phyloP scores from a whole-genome alignment of 495 filamentous ascomycete genomes.

The Poronia punctata region DNA sequence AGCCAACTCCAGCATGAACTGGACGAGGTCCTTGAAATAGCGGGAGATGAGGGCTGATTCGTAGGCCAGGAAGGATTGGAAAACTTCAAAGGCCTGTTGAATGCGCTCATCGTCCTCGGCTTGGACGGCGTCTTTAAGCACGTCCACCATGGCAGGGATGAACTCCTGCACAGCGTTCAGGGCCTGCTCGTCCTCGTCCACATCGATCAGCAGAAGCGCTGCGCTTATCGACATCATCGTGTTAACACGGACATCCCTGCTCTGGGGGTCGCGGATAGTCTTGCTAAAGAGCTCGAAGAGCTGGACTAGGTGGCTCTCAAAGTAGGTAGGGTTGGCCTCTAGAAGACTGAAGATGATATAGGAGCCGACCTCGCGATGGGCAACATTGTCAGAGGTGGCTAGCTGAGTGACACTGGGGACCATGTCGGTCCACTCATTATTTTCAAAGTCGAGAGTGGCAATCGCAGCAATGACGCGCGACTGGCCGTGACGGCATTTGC shows the following conservation, averaged over 20 bases:
- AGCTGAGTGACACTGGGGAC: constrained; percentile 68
- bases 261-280: constrained; percentile 87
- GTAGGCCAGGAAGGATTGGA: constrained; percentile 89
- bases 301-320: constrained; percentile 66
- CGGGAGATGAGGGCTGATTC: constrained; percentile 74
- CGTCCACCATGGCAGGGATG: constrained; percentile 80
- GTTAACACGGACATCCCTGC: constrained; percentile 85
- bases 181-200: constrained; percentile 69
- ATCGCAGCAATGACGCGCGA: constrained; percentile 83
- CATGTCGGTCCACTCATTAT: constrained; percentile 81
- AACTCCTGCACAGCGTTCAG: constrained; percentile 67
- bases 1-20: constrained; percentile 89
- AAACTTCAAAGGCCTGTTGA: constrained; percentile 90
- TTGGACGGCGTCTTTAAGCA: constrained; percentile 76
- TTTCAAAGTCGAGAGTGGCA: constrained; percentile 76
- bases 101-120: constrained; percentile 75
- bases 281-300: constrained; percentile 78
- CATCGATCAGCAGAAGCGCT: constrained; percentile 78
- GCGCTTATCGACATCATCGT: constrained; percentile 89
- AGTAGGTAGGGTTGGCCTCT: constrained; percentile 72
- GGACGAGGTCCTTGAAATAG: constrained; percentile 84
- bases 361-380: constrained; percentile 80
- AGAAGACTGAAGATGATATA: constrained; percentile 90
- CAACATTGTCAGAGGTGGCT: constrained; percentile 59
- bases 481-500: constrained; percentile 73